These are phyloP conservation scores for Irpex lacteus DNA, from an alignment of 1,284 basidiomycete genomes.

Conservation along the genomic window DNA sequence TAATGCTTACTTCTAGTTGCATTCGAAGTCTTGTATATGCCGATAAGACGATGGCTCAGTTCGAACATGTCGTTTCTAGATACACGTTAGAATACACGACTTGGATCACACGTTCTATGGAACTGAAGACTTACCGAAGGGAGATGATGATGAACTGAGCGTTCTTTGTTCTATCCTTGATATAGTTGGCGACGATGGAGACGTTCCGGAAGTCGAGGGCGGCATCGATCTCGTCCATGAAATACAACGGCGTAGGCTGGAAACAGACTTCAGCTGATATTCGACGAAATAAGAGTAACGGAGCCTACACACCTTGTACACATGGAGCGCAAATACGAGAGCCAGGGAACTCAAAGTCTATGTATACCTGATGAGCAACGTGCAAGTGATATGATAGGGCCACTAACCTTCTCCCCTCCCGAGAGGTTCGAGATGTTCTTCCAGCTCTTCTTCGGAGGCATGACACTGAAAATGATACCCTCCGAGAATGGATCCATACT, in stretches of 20 bases:
- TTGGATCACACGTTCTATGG: not conserved
- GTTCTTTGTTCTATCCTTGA: slow-evolving; percentile 90
- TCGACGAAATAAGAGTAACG: slow-evolving; percentile 17
- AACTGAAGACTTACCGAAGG: slow-evolving; percentile 54
- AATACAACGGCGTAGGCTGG: slow-evolving; percentile 94
- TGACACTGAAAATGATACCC: slow-evolving; percentile 97
- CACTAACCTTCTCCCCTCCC: slow-evolving; percentile 87
- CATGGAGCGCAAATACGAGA: slow-evolving; percentile 92
- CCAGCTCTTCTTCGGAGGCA: slow-evolving; percentile 99
- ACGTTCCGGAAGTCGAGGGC: slow-evolving; percentile 98
- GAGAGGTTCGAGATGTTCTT: slow-evolving; percentile 97
- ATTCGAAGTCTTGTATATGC: slow-evolving; percentile 97
- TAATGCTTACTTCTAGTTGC: slow-evolving; percentile 68
- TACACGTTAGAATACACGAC: not conserved
- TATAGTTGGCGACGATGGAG: slow-evolving; percentile 97
- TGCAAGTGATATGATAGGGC: not conserved
- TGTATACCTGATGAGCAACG: not conserved
- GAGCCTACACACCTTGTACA: slow-evolving; percentile 69
- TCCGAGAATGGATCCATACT: slow-evolving; percentile 99
- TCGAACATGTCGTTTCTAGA: slow-evolving; percentile 94
- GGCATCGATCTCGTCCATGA: slow-evolving; percentile 99
- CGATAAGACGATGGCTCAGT: slow-evolving; percentile 89
- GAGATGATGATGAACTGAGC: slow-evolving; percentile 98
- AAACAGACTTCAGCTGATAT: not conserved
- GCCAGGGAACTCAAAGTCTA: slow-evolving; percentile 93